A percentile compares a stretch with the other conserved stretches of the same genome.
phyloP scores from a whole-genome alignment of 306 rosid species.

The Vicia villosa region DNA sequence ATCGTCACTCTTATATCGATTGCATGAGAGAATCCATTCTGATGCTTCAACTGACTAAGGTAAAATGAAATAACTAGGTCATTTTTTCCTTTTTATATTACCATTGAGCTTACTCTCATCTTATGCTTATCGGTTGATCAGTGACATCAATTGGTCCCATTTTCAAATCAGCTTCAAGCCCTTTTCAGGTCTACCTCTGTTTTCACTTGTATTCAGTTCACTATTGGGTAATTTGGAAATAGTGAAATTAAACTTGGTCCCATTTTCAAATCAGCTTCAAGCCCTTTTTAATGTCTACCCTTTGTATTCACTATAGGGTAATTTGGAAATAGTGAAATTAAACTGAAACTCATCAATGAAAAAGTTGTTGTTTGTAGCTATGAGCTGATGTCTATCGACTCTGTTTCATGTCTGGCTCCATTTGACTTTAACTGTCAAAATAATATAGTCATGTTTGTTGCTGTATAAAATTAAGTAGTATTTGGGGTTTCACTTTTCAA shows the following conservation, averaged over 20 bases:
- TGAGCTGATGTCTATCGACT: background rate
- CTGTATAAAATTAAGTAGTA: slow-evolving; percentile 18
- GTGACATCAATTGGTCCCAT: background rate
- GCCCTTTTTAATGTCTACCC: no score
- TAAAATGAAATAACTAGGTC: slow-evolving; percentile 8
- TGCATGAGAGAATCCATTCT: slow-evolving; percentile 61
- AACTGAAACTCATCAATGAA: background rate
- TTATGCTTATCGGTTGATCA: background rate
- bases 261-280: no score
- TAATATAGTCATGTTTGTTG: background rate
- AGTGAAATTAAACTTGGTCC: slow-evolving; percentile 13
- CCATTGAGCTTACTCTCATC: slow-evolving; percentile 2
- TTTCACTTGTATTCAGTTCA: background rate
- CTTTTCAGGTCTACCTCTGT: background rate
- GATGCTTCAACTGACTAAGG: slow-evolving; percentile 51
- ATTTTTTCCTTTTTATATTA: slow-evolving; percentile 11
- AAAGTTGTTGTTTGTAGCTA: slow-evolving; percentile 2
- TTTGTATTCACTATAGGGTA: background rate
- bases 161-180: background rate
- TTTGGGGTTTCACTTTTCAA: background rate
- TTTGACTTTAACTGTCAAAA: background rate
- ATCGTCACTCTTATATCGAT: slow-evolving; percentile 65
- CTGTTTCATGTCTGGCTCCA: background rate
- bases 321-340: slow-evolving; percentile 27
- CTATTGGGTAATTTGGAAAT: slow-evolving; percentile 18